Evolutionary conservation across 768 basidiomycete species (phyloP).

Genomic region (Paxillus ammoniavirescens): DNA sequence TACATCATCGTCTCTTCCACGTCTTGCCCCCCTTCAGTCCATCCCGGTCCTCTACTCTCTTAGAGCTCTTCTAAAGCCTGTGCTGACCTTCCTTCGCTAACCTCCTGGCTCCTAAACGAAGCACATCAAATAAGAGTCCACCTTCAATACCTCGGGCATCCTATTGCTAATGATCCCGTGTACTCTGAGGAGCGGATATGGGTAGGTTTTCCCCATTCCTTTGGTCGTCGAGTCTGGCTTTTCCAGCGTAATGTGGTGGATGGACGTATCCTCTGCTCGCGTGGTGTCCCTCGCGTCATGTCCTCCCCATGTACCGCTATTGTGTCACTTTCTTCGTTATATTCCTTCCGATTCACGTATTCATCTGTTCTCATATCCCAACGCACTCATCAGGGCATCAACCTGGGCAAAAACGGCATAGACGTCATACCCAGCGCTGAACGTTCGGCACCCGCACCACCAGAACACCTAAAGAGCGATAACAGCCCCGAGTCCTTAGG

Average conservation of each 20-base stretch:
- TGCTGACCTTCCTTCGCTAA: not conserved
- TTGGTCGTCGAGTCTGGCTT: not conserved
- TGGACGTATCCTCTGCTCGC: too few species aligned
- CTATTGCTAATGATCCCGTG: conserved; percentile 94
- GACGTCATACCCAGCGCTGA: conserved; percentile 69
- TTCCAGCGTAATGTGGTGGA: not conserved
- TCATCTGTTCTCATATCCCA: conserved; percentile 1
- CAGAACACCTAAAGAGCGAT: conserved; percentile 31
- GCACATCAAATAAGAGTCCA: conserved; percentile 98
- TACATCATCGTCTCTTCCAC: conserved; percentile 2
- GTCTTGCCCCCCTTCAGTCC: not conserved
- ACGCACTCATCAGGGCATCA: conserved; percentile 51
- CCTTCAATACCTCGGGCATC: conserved; percentile 89
- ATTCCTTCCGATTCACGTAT: too few species aligned
- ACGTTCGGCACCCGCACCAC: conserved; percentile 60
- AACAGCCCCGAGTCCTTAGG: conserved; percentile 49
- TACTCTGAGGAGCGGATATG: conserved; percentile 82
- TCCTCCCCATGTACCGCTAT: not conserved
- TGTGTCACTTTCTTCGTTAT: not conserved
- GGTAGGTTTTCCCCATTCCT: conserved; percentile 40
- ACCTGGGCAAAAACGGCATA: conserved; percentile 77
- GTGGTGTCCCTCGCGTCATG: too few species aligned
- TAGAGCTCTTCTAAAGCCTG: not conserved
- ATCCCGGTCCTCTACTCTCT: conserved; percentile 1
- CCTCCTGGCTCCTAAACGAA: conserved; percentile 29